Base-by-base conservation (phyloP, 768 basidiomycete species). In the Xerocomus brunneocitrinus region DNA sequence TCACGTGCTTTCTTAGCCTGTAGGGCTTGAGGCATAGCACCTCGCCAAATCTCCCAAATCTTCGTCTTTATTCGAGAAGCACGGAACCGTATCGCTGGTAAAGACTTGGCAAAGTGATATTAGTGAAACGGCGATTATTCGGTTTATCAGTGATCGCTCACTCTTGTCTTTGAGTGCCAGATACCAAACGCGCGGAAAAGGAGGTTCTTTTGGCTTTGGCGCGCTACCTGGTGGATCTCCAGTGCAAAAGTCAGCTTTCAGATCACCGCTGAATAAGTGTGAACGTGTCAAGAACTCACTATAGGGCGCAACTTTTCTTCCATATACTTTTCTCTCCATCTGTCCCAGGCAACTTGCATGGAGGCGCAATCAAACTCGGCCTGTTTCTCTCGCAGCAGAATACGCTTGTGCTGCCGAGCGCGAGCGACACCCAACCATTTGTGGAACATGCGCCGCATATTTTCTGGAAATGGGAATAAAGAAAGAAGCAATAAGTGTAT, bases 81-180 rank as follows among this genome's bases (percentile, higher is more conserved):
- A 67, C 85, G 77, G 67, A 92, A 89, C 28, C 81, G 82, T 53
- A 94, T 81, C 8, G 91, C 91, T 24, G 90, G 89, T 9, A 90
- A 72, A 14, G 86, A 83, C 88, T 92, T 57, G 32, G 49, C 19
- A n/a, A 34, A 57, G 36, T 28, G 4, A 40, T 46, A 45, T 63
- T 34, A 65, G 50, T 49, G 43, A 46, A 35, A 40, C 40, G 25
- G 39, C 38, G n/a, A 10, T 25, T 50, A n/a, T 30, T 49, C 32
- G 7, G 42, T 28, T 31, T 50, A 42, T 38, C 31, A 4, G 25
- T 28, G 13, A 47, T 28, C 49, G 67, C 72, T 60, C 63, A 89
- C 90, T 65, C 78, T 81, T 31, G 90, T 89, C 67, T 79, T 87
- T 12, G 83, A 78, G 62, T 84, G 79, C 91, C 91, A 93, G 42